A percentile compares a stretch with the other conserved stretches of the same genome.
Evolutionary conservation across 371 early-diverging fungal species (phyloP).

Genomic region (Blakeslea trispora): DNA sequence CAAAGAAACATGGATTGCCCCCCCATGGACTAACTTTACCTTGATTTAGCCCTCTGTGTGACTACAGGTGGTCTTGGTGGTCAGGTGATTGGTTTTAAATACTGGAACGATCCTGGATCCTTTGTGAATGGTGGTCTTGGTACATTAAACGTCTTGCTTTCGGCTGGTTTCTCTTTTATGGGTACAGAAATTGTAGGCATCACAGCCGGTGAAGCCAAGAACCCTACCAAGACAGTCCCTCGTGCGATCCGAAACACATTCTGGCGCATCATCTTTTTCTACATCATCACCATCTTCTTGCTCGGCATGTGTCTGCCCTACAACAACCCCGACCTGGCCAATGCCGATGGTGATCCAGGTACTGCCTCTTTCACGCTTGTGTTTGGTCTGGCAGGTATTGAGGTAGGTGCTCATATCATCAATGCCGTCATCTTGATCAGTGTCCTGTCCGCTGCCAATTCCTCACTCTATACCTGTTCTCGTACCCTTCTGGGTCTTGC

Average conservation of each 20-base stretch:
- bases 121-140: conserved; percentile 75
- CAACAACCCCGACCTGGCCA: conserved; percentile 50
- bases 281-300: conserved; percentile 68
- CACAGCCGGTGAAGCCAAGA: conserved; percentile 65
- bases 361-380: conserved; percentile 70
- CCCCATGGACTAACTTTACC: too few relatives aligned
- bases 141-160: conserved; percentile 66
- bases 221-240: conserved; percentile 68
- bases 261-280: conserved; percentile 74
- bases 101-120: conserved; percentile 76
- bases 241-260: conserved; percentile 69
- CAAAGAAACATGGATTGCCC: too few relatives aligned
- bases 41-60: conserved; percentile 55
- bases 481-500: conserved; percentile 67
- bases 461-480: conserved; percentile 70
- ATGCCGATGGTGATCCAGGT: conserved; percentile 33
- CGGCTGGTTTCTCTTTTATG: conserved; percentile 85
- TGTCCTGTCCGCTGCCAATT: conserved; percentile 73
- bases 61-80: conserved; percentile 69
- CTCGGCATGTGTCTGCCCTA: conserved; percentile 63
- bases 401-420: conserved; percentile 64
- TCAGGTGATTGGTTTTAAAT: conserved; percentile 61
- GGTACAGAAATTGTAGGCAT: conserved; percentile 77
- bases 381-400: conserved; percentile 63
- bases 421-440: conserved; percentile 74